Conservation (phyloP, 2,329 filamentous ascomycete genomes). For the Epichloe glyceriae region DNA sequence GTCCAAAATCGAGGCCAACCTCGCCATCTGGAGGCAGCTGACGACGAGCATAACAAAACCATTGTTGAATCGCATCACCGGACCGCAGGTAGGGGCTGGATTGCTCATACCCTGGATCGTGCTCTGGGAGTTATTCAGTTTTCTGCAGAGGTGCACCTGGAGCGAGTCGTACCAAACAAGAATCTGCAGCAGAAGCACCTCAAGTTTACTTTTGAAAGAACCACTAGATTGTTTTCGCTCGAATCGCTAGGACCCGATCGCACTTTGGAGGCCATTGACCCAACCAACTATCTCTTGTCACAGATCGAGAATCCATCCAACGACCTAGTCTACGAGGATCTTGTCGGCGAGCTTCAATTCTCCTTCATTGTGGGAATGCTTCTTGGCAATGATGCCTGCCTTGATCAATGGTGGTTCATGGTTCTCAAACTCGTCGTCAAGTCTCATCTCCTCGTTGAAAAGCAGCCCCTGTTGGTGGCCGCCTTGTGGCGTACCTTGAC, state of each 20-base stretch:
- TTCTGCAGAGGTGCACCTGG: constrained; percentile 26
- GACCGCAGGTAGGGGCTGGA: constrained; percentile 31
- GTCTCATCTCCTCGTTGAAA: constrained; percentile 30
- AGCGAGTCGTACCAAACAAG: constrained; percentile 22
- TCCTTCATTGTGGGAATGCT: constrained; percentile 44
- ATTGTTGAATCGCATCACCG: constrained; percentile 35
- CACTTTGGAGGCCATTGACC: constrained; percentile 33
- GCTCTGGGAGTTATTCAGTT: constrained; percentile 30
- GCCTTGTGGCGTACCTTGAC: constrained; percentile 37
- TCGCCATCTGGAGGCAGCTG: constrained; percentile 38
- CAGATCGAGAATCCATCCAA: constrained; percentile 20
- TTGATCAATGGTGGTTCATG: constrained; percentile 50
- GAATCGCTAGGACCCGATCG: constrained; percentile 23
- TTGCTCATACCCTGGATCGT: constrained; percentile 39
- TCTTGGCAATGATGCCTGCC: constrained; percentile 44
- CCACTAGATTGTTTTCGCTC: constrained; percentile 28
- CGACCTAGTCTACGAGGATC: constrained; percentile 23
- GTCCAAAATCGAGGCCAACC: constrained; percentile 12
- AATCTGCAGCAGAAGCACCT: constrained; percentile 28
- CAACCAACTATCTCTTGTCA: constrained; percentile 32
- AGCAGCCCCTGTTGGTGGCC: constrained; percentile 30
- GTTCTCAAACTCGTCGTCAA: constrained; percentile 37
- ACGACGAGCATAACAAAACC: constrained; percentile 32
- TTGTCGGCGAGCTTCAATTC: constrained; percentile 49
- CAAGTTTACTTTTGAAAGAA: constrained; percentile 33